These are phyloP conservation scores for Hortiboletus campestris DNA, from an alignment of 768 basidiomycete genomes.

Conservation along the genomic window DNA sequence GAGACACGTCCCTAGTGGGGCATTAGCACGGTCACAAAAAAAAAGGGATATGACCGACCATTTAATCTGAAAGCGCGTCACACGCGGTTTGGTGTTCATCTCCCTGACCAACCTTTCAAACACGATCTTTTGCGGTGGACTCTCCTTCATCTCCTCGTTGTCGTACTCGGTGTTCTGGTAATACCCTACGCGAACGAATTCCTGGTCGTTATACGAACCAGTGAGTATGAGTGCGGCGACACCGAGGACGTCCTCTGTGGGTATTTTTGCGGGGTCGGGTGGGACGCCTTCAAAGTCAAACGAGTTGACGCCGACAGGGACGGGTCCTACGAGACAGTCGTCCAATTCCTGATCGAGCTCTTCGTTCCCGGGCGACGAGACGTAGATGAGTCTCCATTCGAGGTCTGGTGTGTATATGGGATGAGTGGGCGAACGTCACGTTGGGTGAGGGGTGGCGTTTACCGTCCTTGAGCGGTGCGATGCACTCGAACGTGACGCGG, in stretches of 20 bases:
- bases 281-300: constrained; percentile 93
- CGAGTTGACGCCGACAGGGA: constrained; percentile 94
- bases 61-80: constrained; percentile 90
- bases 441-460: constrained; percentile 10
- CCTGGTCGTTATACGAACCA: constrained; percentile 93
- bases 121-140: constrained; percentile 62
- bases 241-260: constrained; percentile 86
- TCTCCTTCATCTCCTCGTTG: constrained; percentile 85
- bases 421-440: not conserved
- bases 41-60: constrained; percentile 49
- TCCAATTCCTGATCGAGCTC: constrained; percentile 96
- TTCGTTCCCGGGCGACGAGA: constrained; percentile 89
- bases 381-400: constrained; percentile 97
- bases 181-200: constrained; percentile 99
- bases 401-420: constrained; percentile 56
- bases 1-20: constrained; percentile 53
- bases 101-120: constrained; percentile 84
- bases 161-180: constrained; percentile 99
- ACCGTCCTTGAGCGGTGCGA: constrained; percentile 89
- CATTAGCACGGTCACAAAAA: not conserved
- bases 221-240: constrained; percentile 97
- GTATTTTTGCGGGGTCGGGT: constrained; percentile 82
- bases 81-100: constrained; percentile 87
- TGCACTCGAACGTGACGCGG: constrained; percentile 96
- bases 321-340: constrained; percentile 95